Evolutionary conservation across 192 early-diverging fungal genomes (phyloP), one percentile per base, ranked within the genome.

Genomic region (Coemansia sp.): DNA sequence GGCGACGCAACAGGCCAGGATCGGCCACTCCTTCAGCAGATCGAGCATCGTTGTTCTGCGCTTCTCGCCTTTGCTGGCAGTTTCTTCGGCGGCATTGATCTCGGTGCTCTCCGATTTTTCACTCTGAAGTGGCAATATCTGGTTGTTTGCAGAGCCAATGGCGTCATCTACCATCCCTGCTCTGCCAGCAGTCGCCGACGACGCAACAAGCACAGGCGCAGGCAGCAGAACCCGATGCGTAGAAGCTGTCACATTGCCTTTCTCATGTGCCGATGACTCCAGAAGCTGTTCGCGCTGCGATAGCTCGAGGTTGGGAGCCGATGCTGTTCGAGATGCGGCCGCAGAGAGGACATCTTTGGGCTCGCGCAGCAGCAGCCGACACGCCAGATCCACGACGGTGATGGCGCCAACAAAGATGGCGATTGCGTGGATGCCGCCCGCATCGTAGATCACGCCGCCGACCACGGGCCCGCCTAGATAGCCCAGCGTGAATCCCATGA

Each of bases 371-470:
- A 88, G 70, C 32, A 88, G 62, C 17, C 88, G 84, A 55, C 77
- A 82, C 25, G 86, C 55, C 56, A 92, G 84, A 59, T 91, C 88
- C 11, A 89, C 34, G 9, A 69, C 67, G 1, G 86, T 82, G 20
- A 92, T 71, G 4, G 63, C 86, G 20, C 81, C 86, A 36, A 87
- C 87, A 70, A 92, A 89, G 17, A 87, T 83, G 53, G 90, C 90
- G 19, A 90, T 89, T 10, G 88, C 85, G 13, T 77, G 74, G 20
- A 83, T 81, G 56, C 89, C 90, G 54, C 87, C 86, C n/a, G 83
- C 85, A 14, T 85, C 82, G 59, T 84, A 89, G 10, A 92, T 70
- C 40, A 81, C 67, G 9, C 87, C 90, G 40, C 90, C 91, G 10
- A 90, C 45, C 32, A 88, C 73, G 1, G 90, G 89, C 2, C 91